Conservation (phyloP, 257 asterid species). For the Solanum raphanifolium region DNA sequence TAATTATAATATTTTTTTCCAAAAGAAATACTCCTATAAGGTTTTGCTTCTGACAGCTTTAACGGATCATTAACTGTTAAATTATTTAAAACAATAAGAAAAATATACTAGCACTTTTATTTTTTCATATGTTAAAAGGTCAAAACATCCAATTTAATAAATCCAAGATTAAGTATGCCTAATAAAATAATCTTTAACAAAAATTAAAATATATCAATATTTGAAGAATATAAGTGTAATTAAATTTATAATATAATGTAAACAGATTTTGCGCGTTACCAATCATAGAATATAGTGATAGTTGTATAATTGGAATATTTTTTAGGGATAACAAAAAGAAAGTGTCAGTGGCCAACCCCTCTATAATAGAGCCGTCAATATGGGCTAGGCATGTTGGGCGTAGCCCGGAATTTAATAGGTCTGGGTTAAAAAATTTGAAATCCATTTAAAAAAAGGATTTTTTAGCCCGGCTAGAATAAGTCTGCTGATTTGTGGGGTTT, state of each 20-base stretch:
- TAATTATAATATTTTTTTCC: neutral
- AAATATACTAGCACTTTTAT: too few relatives aligned
- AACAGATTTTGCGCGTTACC: neutral
- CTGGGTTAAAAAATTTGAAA: accelerated
- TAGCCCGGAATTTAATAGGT: too few relatives aligned
- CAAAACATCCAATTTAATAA: neutral
- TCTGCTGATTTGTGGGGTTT: too few relatives aligned
- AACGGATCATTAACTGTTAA: neutral
- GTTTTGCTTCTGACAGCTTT: neutral
- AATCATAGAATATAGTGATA: neutral
- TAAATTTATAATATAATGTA: neutral
- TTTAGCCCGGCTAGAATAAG: too few relatives aligned
- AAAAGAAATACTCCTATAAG: neutral
- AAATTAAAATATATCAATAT: neutral
- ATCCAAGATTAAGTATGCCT: neutral
- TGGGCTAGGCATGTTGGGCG: too few relatives aligned
- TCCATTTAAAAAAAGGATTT: too few relatives aligned
- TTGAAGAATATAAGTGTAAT: neutral
- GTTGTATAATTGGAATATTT: neutral
- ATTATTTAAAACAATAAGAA: too few relatives aligned
- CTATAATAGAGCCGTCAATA: neutral
- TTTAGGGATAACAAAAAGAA: neutral
- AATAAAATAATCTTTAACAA: neutral
- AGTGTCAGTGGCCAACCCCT: neutral
- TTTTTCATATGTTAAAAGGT: neutral